These are phyloP conservation scores for Poa annua DNA, from an alignment of 176 grass and related monocot genomes.

Conservation along the genomic window DNA sequence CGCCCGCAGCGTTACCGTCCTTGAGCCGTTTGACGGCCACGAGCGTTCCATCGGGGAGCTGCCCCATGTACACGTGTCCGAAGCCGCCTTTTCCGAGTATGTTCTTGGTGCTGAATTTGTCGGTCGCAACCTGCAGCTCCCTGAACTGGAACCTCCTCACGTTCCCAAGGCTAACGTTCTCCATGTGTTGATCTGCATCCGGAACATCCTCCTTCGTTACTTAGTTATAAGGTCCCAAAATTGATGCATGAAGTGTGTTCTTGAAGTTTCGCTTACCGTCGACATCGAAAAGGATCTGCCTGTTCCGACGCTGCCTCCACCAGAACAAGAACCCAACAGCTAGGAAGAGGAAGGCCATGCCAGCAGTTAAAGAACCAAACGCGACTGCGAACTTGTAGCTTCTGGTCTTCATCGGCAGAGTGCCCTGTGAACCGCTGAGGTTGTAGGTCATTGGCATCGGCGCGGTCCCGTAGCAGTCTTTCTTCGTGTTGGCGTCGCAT, in stretches of 20 bases:
- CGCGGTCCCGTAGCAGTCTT: constrained; percentile 75
- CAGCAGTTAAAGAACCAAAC: constrained; percentile 59
- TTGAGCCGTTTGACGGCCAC: constrained; percentile 94
- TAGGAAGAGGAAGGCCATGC: constrained; percentile 62
- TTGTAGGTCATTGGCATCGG: constrained; percentile 76
- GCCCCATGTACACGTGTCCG: constrained; percentile 84
- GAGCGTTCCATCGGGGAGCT: constrained; percentile 77
- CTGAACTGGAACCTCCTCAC: constrained; percentile 80
- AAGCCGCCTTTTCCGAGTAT: constrained; percentile 97
- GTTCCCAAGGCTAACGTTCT: constrained; percentile 72
- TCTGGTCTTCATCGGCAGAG: constrained; percentile 45
- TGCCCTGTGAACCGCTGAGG: constrained; percentile 61
- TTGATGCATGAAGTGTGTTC: constrained; percentile 4
- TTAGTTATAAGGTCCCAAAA: not conserved
- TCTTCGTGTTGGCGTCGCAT: constrained; percentile 56
- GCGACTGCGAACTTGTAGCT: constrained; percentile 70
- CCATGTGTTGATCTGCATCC: constrained; percentile 63
- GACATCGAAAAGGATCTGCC: constrained; percentile 78
- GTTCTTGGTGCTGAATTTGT: constrained; percentile 87
- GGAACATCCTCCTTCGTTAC: not conserved
- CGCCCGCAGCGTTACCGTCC: constrained; percentile 79
- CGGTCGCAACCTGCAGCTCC: constrained; percentile 78
- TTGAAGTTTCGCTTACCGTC: constrained; percentile 49
- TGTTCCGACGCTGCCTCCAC: constrained; percentile 69
- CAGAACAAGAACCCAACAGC: constrained; percentile 62